Evolutionary conservation across 2,329 filamentous ascomycete genomes (phyloP).

Genomic region (Trichophyton simii): DNA sequence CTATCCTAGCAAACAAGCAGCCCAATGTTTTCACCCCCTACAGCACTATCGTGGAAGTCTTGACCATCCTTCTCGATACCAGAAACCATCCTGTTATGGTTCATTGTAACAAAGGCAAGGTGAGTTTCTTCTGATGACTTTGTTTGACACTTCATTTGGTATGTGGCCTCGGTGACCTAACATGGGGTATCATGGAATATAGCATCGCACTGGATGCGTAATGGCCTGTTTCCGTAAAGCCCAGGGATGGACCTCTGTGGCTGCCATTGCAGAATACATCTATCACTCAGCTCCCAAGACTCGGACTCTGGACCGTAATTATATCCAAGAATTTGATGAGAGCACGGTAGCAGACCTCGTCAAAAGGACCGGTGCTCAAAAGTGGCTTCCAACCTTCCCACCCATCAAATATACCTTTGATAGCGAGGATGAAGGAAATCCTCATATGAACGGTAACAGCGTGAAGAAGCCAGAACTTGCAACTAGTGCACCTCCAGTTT

Average conservation of each 20-base stretch:
- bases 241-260: slow-evolving; percentile 51
- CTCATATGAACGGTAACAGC: not conserved
- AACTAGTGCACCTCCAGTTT: not conserved
- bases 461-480: not conserved
- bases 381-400: slow-evolving; percentile 10
- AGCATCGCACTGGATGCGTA: slow-evolving; percentile 86
- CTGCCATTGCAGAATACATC: slow-evolving; percentile 61
- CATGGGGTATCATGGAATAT: not conserved
- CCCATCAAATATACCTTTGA: not conserved
- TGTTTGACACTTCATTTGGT: not conserved
- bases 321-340: slow-evolving; percentile 19
- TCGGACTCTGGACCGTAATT: slow-evolving; percentile 26
- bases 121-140: slow-evolving; percentile 22
- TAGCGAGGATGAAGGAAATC: not conserved
- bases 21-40: slow-evolving; percentile 49
- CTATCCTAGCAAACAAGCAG: slow-evolving; percentile 82
- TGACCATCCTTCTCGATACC: slow-evolving; percentile 58
- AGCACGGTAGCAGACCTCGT: slow-evolving; percentile 15
- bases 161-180: slow-evolving; percentile 1
- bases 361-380: slow-evolving; percentile 13
- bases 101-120: slow-evolving; percentile 87
- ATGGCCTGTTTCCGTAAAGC: slow-evolving; percentile 65
- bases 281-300: slow-evolving; percentile 44
- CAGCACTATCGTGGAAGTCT: slow-evolving; percentile 55
- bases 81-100: slow-evolving; percentile 69